Percentiles rank a stretch among this genome's conserved stretches.
Evolutionary conservation across 345 rosid species (phyloP).

Genomic region (Arabidopsis suecica): DNA sequence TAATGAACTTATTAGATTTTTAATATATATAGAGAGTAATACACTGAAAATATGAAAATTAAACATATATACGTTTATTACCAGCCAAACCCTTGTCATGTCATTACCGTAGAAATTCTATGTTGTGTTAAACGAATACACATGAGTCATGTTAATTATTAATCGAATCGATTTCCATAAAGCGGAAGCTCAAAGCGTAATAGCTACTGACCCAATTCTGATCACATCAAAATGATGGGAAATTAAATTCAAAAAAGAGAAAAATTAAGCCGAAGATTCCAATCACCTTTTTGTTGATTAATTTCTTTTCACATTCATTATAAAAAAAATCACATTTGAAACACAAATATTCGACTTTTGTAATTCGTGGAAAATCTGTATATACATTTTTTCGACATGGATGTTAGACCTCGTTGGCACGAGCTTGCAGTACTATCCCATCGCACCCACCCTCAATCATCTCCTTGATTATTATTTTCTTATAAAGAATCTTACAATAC

Average conservation of each 20-base stretch:
- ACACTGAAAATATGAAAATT: not conserved
- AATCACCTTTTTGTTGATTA: constrained; percentile 31
- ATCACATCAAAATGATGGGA: constrained; percentile 34
- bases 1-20: not conserved
- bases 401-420: constrained; percentile 41
- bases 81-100: not conserved
- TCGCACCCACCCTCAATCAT: constrained; percentile 38
- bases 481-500: constrained; percentile 7
- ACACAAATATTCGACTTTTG: constrained; percentile 6
- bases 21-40: not conserved
- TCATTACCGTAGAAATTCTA: not conserved
- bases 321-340: constrained; percentile 1
- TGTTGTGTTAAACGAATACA: constrained; percentile 13
- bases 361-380: not conserved
- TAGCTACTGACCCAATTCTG: constrained; percentile 16
- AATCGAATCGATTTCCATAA: not conserved
- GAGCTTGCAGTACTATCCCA: constrained; percentile 40
- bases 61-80: not conserved
- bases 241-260: constrained; percentile 8
- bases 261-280: constrained; percentile 24
- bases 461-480: not conserved
- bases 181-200: constrained; percentile 25
- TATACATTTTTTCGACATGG: constrained; percentile 11
- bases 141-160: not conserved
- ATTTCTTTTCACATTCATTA: constrained; percentile 29